Percentiles rank a stretch among this genome's conserved stretches.
Evolutionary conservation across 768 basidiomycete species (phyloP).

Genomic region (Suillus discolor): DNA sequence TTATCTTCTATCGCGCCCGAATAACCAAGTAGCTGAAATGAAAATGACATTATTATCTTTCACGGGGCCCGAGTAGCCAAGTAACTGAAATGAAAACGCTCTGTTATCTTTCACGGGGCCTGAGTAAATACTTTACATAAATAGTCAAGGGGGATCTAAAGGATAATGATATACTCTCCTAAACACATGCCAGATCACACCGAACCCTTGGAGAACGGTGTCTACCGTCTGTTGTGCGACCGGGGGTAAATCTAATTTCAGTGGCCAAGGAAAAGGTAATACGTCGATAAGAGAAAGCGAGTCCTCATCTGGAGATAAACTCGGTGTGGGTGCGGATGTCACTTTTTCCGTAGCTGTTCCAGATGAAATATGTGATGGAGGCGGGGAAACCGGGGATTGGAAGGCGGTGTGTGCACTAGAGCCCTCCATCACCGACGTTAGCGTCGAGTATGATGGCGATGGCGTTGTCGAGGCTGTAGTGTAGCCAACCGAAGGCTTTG

Average conservation of each 20-base stretch:
- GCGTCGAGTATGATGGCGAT: slow-evolving; percentile 7
- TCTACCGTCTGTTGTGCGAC: slow-evolving; percentile 25
- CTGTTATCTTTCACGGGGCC: not conserved
- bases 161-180: slow-evolving; percentile 37
- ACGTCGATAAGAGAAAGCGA: slow-evolving; percentile 22
- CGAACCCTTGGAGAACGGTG: slow-evolving; percentile 28
- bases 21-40: not conserved
- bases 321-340: slow-evolving; percentile 15
- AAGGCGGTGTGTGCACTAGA: slow-evolving; percentile 10
- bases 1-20: not conserved
- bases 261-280: slow-evolving; percentile 32
- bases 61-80: not conserved
- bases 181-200: slow-evolving; percentile 31
- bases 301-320: slow-evolving; percentile 16
- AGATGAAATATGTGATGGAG: slow-evolving; percentile 11
- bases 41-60: not conserved
- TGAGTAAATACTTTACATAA: not conserved
- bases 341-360: slow-evolving; percentile 11
- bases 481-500: slow-evolving; percentile 4
- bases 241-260: slow-evolving; percentile 29
- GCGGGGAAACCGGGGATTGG: not conserved
- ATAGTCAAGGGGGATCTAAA: slow-evolving; percentile 34
- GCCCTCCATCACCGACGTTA: slow-evolving; percentile 16
- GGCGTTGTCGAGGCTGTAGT: slow-evolving; percentile 10
- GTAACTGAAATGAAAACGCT: not conserved